These are phyloP conservation scores for Rhizophagus sp. DNA, from an alignment of 192 early-diverging fungal genomes.

Conservation along the genomic window DNA sequence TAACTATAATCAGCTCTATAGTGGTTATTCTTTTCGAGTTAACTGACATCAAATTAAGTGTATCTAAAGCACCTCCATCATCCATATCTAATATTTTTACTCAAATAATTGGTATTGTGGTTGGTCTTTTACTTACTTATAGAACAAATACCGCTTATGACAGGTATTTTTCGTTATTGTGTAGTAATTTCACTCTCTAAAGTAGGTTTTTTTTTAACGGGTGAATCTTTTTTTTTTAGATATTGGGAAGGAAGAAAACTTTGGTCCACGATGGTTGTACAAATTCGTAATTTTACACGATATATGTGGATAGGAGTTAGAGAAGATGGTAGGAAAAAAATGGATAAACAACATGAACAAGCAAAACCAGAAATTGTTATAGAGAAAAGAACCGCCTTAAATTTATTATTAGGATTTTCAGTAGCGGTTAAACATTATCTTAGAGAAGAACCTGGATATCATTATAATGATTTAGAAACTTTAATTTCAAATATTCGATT, in stretches of 20 bases:
- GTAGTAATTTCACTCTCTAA: background rate
- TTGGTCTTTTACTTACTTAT: constrained; percentile 64
- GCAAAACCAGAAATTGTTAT: constrained; percentile 51
- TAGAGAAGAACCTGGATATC: constrained; percentile 68
- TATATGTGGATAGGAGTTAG: constrained; percentile 68
- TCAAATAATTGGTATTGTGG: constrained; percentile 41
- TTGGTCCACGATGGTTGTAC: constrained; percentile 72
- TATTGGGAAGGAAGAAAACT: constrained; percentile 88
- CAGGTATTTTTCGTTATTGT: constrained; percentile 34
- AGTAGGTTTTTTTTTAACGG: background rate
- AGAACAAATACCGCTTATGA: constrained; percentile 68
- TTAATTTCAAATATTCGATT: constrained; percentile 56
- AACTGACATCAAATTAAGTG: background rate
- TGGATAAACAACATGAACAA: too few species aligned
- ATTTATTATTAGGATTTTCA: constrained; percentile 77
- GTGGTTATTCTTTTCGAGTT: background rate
- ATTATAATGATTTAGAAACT: constrained; percentile 69
- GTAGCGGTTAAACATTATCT: constrained; percentile 84
- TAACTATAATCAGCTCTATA: background rate
- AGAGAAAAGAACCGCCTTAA: constrained; percentile 71
- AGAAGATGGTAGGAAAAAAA: background rate
- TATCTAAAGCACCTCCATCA: background rate
- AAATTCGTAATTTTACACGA: constrained; percentile 77
- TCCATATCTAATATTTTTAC: constrained; percentile 30
- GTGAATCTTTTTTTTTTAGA: constrained; percentile 34